Base-by-base conservation (phyloP, 345 rosid species). In the Aquilaria malaccensis region DNA sequence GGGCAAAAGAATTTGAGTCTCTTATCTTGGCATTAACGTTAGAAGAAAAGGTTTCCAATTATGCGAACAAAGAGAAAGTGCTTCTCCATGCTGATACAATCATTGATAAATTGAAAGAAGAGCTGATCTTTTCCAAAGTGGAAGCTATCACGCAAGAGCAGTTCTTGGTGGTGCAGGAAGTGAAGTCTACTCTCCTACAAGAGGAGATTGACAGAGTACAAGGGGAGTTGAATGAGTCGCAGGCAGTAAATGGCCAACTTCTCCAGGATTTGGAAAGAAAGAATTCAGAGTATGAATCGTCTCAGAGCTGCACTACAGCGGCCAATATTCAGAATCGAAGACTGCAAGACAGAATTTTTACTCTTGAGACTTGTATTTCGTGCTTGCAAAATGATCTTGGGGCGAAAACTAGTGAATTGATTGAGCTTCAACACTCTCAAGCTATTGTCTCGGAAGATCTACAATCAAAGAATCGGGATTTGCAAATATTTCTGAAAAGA, bases 1-100 rank as follows among this genome's bases (percentile, higher is more conserved):
- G 60, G 72, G 71, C 87, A 11, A 94, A 84, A 76, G 96, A 85
- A 58, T 54, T 90, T n/a, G 95, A 84, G 78, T 82, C 78, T 3
- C 74, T 83, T 73, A 67, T 88, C 70, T 62, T 90, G 80, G 72
- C 60, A 61, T 81, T 67, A 37, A 74, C 56, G 73, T 70, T 90
- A 55, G 74, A 78, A 67, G 95, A 87, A 70, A 67, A 66, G 67
- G 69, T 74, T 73, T 64, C 57, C 60, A 59, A 64, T 60, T 71
- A 74, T 55, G 73, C 67, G 48, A 65, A 60, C 67, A 56, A 71
- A 52, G 62, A 74, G 57, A 72, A 62, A 73, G 76, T 71, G 70
- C 74, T 74, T 46, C 48, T 46, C 59, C 63, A 48, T 55, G 75
- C 67, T 59, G 56, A 57, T 67, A 74, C 67, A 62, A 47, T 72